These are phyloP conservation scores for Gastrolobium bilobum DNA, from an alignment of 306 rosid genomes.

Conservation along the genomic window DNA sequence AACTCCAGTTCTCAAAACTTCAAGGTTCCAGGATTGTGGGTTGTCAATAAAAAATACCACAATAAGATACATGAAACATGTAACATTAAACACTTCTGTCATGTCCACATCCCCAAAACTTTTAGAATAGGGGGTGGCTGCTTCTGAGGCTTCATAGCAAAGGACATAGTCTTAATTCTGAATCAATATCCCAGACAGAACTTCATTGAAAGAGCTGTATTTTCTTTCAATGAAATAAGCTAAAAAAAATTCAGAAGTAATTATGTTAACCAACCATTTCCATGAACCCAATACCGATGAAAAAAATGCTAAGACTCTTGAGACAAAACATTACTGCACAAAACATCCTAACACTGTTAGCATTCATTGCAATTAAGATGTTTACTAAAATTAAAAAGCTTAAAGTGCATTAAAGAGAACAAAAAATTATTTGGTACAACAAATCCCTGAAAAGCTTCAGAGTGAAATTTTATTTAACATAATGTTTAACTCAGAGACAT, in stretches of 20 bases:
- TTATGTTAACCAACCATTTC: conserved; percentile 8
- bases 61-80: conserved; percentile 15
- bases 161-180: not conserved
- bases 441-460: conserved; percentile 24
- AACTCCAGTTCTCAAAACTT: not conserved
- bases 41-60: conserved; percentile 1
- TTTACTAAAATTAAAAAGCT: conserved; percentile 18
- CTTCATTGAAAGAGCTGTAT: not conserved
- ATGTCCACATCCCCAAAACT: conserved; percentile 16
- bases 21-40: not conserved
- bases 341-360: conserved; percentile 35
- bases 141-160: not conserved
- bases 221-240: conserved; percentile 14
- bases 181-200: conserved; percentile 23
- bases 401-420: conserved; percentile 15
- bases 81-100: not conserved
- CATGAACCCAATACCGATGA: conserved; percentile 1
- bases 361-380: not conserved
- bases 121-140: not conserved
- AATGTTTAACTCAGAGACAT: conserved; percentile 7
- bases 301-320: conserved; percentile 4
- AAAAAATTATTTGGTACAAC: not conserved
- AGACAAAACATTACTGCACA: not conserved
- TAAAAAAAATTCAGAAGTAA: not conserved
- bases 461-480: not conserved